Percentiles rank a stretch among this genome's conserved stretches.
Evolutionary conservation across 2,329 filamentous ascomycete genomes (phyloP).

Genomic region (Arthrobotrys pseudoclavata): DNA sequence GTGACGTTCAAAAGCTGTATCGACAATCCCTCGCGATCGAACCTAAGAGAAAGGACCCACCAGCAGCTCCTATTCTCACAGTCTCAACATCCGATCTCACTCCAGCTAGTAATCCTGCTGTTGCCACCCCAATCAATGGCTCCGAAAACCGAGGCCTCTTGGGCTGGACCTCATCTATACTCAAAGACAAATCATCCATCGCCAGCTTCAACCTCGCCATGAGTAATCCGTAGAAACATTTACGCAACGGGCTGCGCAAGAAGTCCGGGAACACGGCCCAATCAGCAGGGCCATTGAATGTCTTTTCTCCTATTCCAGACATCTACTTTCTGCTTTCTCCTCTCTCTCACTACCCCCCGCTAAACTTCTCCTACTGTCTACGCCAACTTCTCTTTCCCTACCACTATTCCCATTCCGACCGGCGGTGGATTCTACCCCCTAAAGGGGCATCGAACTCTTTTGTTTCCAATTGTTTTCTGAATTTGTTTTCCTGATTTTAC

Average conservation of each 20-base stretch:
- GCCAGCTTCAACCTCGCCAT: constrained; percentile 58
- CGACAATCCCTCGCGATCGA: constrained; percentile 87
- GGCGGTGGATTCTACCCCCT: constrained; percentile 30
- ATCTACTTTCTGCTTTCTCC: constrained; percentile 1
- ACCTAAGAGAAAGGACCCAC: constrained; percentile 73
- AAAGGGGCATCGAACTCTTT: neutral
- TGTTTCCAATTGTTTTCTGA: constrained; percentile 9
- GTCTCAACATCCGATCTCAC: constrained; percentile 41
- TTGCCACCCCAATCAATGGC: constrained; percentile 62
- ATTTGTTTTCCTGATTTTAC: constrained; percentile 39
- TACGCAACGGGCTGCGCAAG: constrained; percentile 26
- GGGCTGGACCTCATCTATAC: constrained; percentile 69
- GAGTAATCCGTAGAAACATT: constrained; percentile 57
- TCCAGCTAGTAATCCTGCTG: constrained; percentile 36
- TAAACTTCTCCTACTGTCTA: neutral
- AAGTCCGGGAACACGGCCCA: neutral
- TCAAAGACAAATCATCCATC: constrained; percentile 66
- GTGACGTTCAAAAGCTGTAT: constrained; percentile 78
- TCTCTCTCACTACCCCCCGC: neutral
- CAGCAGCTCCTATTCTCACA: constrained; percentile 63
- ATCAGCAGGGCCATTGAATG: neutral
- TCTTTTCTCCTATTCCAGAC: constrained; percentile 9
- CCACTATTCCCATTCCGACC: constrained; percentile 21
- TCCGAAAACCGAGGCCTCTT: constrained; percentile 71
- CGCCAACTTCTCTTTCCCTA: constrained; percentile 12